Conservation (phyloP, 805 yeast genomes). For the Ogataea methylovora region DNA sequence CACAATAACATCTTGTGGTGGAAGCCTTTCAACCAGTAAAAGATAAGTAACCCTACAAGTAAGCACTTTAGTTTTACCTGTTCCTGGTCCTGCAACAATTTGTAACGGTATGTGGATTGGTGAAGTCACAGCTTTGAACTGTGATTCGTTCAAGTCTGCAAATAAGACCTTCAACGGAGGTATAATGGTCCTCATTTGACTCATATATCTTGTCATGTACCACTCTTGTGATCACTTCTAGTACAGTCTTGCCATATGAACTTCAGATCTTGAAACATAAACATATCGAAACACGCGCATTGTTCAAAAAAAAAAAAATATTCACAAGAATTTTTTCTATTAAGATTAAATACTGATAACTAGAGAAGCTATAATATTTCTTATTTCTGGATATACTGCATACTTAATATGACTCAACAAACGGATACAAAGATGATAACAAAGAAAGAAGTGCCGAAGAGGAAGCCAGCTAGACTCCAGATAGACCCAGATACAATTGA, state of each 20-base stretch:
- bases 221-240: too few relatives aligned
- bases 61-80: constrained; percentile 77
- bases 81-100: constrained; percentile 56
- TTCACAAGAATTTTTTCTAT: too few relatives aligned
- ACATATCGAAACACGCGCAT: too few relatives aligned
- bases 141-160: constrained; percentile 31
- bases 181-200: too few relatives aligned
- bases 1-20: constrained; percentile 63
- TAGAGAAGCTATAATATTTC: too few relatives aligned
- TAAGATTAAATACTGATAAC: too few relatives aligned
- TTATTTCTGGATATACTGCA: too few relatives aligned
- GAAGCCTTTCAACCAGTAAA: constrained; percentile 39
- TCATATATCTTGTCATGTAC: too few relatives aligned
- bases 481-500: constrained; percentile 53
- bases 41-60: constrained; percentile 73
- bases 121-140: constrained; percentile 36
- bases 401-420: too few relatives aligned
- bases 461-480: constrained; percentile 64
- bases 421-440: background rate
- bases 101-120: constrained; percentile 33
- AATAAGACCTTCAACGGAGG: constrained; percentile 1
- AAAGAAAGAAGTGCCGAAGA: constrained; percentile 1
- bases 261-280: too few relatives aligned
- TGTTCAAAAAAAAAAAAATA: too few relatives aligned
- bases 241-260: too few relatives aligned